Base-by-base conservation (phyloP, 768 basidiomycete genomes). In the Suillus brevipes region DNA sequence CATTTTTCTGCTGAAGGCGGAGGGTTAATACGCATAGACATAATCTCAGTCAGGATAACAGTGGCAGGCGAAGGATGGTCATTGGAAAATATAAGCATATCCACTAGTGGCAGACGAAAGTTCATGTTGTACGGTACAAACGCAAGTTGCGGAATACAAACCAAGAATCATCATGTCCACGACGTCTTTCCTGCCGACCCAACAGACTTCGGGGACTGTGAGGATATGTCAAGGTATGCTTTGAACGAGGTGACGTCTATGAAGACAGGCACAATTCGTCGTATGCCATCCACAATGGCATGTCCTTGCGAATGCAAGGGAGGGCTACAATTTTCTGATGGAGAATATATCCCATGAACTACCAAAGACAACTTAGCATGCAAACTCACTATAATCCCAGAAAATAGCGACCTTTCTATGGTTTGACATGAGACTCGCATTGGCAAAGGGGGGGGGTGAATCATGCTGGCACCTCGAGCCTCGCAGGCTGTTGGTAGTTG, bases 11-110 rank as follows among this genome's bases (percentile, higher is more conserved):
- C 63, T 87, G 82, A 61, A 85, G 79, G 42, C 85, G 82, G 55
- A 90, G 76, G 40, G 79, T 78, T 2, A 88, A 84, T 47, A 89
- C 74, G 85, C 84, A 70, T 89, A 90, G 4, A 84, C 83, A 69
- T 89, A 85, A 71, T 90, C 89, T 53, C 87, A 80, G 73, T 91
- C 40, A 92, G 77, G 57, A 90, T 74, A 68, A 89, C 75, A 20
- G 87, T 88, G 36, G 82, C 71, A 64, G 84, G 82, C 2, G 81
- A 61, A 5, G 82, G 77, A 67, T 84, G 82, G 74, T 90, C 89
- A 69, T 87, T 83, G 20, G 86, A 87, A 71, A 85, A 84, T 8
- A 84, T 80, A 64, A 91, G 76, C 81, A 91, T 86, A 69, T 91
- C 90, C 55, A 87, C 89, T 89, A 72, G 56, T 89, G 71, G 56